A percentile compares a stretch with the other conserved stretches of the same genome.
phyloP scores from a whole-genome alignment of 768 basidiomycete genomes.

The Mycena olivaceomarginata region DNA sequence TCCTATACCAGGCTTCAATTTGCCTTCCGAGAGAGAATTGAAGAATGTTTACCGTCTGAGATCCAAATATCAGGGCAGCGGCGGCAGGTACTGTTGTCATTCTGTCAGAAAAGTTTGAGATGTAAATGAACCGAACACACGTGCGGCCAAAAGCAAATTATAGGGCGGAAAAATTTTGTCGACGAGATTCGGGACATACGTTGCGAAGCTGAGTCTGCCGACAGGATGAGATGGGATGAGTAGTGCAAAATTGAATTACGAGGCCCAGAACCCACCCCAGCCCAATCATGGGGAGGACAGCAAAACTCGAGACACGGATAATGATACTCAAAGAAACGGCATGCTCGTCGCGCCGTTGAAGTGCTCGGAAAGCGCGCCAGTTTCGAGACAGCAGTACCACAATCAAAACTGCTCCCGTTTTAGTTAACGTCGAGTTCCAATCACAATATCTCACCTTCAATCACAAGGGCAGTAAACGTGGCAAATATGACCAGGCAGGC shows the following conservation, averaged over 20 bases:
- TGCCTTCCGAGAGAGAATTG: too few relatives aligned
- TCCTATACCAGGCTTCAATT: background rate
- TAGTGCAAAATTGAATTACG: background rate
- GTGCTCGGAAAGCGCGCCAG: constrained; percentile 34
- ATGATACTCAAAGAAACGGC: constrained; percentile 35
- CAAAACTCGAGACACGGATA: constrained; percentile 33
- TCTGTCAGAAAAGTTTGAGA: background rate
- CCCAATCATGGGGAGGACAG: constrained; percentile 27
- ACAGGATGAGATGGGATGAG: too few relatives aligned
- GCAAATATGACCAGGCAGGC: constrained; percentile 14
- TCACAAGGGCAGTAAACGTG: constrained; percentile 2
- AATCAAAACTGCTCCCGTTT: constrained; percentile 1
- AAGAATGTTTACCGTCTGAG: constrained; percentile 19
- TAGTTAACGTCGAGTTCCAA: background rate
- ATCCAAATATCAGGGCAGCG: constrained; percentile 28
- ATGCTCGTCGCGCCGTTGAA: constrained; percentile 35
- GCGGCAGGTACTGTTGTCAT: constrained; percentile 3
- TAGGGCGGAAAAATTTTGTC: constrained; percentile 6
- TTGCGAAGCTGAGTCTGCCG: constrained; percentile 29
- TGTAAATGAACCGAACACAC: background rate
- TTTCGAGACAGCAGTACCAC: constrained; percentile 19
- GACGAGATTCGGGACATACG: constrained; percentile 25
- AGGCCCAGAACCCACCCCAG: background rate
- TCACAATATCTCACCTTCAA: constrained; percentile 16
- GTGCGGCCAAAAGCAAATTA: constrained; percentile 24